Evolutionary conservation across 2,329 filamentous ascomycete genomes (phyloP).

Genomic region (Geosmithia putterillii): DNA sequence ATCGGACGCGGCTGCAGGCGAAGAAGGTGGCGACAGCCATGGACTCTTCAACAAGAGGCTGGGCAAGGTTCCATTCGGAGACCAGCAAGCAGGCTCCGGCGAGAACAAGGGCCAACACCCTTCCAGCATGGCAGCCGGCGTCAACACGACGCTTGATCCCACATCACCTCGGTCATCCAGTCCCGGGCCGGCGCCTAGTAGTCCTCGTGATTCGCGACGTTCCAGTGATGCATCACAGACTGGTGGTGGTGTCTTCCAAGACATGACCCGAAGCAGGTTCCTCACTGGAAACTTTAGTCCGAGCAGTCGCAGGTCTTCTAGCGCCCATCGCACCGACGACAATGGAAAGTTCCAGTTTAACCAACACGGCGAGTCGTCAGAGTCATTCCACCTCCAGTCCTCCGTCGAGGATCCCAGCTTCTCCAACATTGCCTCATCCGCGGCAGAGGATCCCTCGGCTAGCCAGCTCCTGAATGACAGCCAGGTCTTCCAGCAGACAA

Average conservation of each 20-base stretch:
- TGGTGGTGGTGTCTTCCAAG: slow-evolving; percentile 36
- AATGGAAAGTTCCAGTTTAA: slow-evolving; percentile 26
- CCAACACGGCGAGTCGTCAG: slow-evolving; percentile 42
- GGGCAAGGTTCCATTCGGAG: background rate
- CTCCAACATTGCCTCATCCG: slow-evolving; percentile 57
- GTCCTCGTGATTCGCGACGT: slow-evolving; percentile 34
- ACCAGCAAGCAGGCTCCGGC: background rate
- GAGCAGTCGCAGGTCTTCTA: slow-evolving; percentile 38
- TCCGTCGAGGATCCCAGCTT: slow-evolving; percentile 61
- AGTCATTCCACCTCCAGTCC: slow-evolving; percentile 61
- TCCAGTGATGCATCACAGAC: slow-evolving; percentile 39
- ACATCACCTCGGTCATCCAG: slow-evolving; percentile 33
- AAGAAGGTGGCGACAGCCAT: background rate
- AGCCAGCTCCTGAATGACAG: slow-evolving; percentile 84
- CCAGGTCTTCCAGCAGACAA: slow-evolving; percentile 68
- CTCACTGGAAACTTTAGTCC: slow-evolving; percentile 49
- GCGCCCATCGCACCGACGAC: slow-evolving; percentile 33
- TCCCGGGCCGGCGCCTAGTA: slow-evolving; percentile 29
- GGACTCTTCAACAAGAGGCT: slow-evolving; percentile 7
- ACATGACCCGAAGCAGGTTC: slow-evolving; percentile 31
- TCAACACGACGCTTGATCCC: slow-evolving; percentile 49
- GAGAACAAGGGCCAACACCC: background rate
- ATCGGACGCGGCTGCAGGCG: background rate
- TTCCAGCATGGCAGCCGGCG: slow-evolving; percentile 33
- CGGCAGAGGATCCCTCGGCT: slow-evolving; percentile 67